A percentile compares a stretch with the other conserved stretches of the same genome.
phyloP scores from a whole-genome alignment of 805 yeast species.

The Wickerhamiella vanderwaltii region DNA sequence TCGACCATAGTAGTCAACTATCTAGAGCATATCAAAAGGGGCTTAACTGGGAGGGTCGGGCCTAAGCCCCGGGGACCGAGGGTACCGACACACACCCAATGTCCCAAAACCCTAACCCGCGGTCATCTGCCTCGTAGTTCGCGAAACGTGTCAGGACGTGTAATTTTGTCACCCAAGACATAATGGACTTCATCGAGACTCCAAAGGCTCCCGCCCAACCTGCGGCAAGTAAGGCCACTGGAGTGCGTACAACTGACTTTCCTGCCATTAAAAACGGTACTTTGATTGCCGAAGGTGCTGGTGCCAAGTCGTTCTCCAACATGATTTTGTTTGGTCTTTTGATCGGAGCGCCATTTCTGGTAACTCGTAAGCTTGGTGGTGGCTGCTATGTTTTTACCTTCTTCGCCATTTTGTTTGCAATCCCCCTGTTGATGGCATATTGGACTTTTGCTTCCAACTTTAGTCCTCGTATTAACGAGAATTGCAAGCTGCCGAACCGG shows the following conservation, averaged over 20 bases:
- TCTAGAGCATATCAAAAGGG: too few species aligned
- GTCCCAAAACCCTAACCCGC: too few species aligned
- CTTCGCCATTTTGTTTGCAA: conserved; percentile 39
- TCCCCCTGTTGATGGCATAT: conserved; percentile 69
- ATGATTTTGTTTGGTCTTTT: conserved; percentile 38
- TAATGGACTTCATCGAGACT: conserved; percentile 45
- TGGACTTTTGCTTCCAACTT: conserved; percentile 70
- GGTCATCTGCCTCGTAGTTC: too few species aligned
- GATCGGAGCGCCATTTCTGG: conserved; percentile 46
- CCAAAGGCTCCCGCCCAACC: conserved; percentile 40
- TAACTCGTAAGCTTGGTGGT: conserved; percentile 54
- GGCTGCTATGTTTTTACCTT: conserved; percentile 55
- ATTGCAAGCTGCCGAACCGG: conserved; percentile 58
- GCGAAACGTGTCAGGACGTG: too few species aligned
- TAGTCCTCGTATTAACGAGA: conserved; percentile 72
- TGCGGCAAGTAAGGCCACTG: conserved; percentile 34
- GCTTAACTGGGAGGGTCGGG: too few species aligned
- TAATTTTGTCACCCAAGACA: too few species aligned
- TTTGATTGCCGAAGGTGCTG: conserved; percentile 85
- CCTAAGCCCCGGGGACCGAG: too few species aligned
- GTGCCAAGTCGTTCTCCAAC: conserved; percentile 65
- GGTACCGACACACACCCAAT: too few species aligned
- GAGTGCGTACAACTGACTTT: conserved; percentile 32
- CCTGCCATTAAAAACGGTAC: conserved; percentile 81
- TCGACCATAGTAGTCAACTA: too few species aligned